Percentiles rank a stretch among this genome's conserved stretches.
These are phyloP conservation scores for Serpula lacrymans DNA, from an alignment of 768 basidiomycete genomes.

Conservation along the genomic window DNA sequence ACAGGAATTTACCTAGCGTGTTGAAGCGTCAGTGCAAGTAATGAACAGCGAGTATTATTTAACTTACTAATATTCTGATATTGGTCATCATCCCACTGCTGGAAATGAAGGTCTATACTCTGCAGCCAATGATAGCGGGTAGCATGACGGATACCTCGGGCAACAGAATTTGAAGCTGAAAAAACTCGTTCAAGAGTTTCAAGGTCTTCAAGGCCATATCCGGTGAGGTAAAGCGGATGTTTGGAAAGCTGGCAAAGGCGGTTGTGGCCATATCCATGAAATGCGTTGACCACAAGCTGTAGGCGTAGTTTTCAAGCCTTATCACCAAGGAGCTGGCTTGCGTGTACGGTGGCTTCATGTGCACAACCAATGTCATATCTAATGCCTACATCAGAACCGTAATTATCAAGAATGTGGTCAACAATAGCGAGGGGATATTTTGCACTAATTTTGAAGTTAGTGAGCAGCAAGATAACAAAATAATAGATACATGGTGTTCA, in stretches of 20 bases:
- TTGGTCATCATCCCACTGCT: constrained; percentile 33
- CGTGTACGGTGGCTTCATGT: not conserved
- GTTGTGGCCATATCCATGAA: constrained; percentile 34
- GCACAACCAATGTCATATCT: not conserved
- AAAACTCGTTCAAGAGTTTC: constrained; percentile 31
- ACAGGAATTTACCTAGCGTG: not conserved
- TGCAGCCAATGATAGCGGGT: constrained; percentile 23
- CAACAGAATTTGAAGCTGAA: constrained; percentile 26
- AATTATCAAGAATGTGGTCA: constrained; percentile 2
- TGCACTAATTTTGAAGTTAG: no score
- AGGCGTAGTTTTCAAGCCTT: not conserved
- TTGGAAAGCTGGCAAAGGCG: constrained; percentile 27
- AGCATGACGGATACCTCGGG: constrained; percentile 22
- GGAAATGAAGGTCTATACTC: constrained; percentile 30
- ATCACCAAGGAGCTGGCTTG: not conserved
- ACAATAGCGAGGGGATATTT: constrained; percentile 9
- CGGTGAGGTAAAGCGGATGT: constrained; percentile 19
- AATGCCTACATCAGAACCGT: not conserved
- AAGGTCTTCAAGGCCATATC: constrained; percentile 32
- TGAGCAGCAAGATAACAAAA: no score
- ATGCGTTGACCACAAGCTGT: constrained; percentile 13
- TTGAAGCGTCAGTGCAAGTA: no score
- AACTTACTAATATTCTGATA: constrained; percentile 27
- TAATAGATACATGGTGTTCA: no score
- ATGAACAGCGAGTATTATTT: no score